phyloP scores from a whole-genome alignment of 169 alveolate species.

The Besnoitia besnoiti region DNA sequence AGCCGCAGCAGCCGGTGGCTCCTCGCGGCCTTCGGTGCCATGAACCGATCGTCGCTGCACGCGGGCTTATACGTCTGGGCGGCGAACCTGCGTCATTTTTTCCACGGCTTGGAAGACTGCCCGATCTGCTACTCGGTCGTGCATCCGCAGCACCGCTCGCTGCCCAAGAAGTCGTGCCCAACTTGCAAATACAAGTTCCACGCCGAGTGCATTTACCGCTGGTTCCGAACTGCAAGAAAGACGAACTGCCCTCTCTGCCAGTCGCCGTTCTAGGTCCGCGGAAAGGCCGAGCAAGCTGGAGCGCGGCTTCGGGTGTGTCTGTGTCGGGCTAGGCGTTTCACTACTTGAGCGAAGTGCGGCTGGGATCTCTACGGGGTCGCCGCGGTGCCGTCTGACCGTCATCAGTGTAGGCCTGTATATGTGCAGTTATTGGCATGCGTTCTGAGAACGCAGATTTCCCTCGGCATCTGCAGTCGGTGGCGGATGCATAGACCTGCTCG shows the following conservation, averaged over 20 bases:
- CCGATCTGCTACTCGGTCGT: conserved; percentile 72
- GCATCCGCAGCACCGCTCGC: conserved; percentile 72
- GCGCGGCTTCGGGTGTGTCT: background rate
- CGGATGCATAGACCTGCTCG: too few species aligned
- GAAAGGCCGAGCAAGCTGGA: background rate
- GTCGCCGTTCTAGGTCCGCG: conserved; percentile 28
- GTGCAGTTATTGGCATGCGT: too few species aligned
- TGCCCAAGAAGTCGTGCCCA: conserved; percentile 70
- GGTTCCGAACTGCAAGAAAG: conserved; percentile 81
- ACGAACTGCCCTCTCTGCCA: conserved; percentile 82
- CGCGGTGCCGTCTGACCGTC: too few species aligned
- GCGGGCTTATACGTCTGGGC: conserved; percentile 49
- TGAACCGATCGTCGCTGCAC: conserved; percentile 2
- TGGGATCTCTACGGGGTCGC: background rate
- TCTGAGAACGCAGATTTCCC: too few species aligned
- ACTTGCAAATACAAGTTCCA: conserved; percentile 75
- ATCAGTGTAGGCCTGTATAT: too few species aligned
- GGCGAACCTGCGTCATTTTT: conserved; percentile 60
- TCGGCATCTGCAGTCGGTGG: too few species aligned
- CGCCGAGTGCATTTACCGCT: conserved; percentile 78
- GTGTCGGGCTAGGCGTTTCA: background rate
- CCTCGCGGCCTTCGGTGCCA: conserved; percentile 11
- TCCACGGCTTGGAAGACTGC: conserved; percentile 71
- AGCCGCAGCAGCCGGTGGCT: conserved; percentile 39
- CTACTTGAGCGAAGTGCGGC: background rate